Evolutionary conservation across 1,139 yeast genomes (phyloP).

Genomic region (Yamadazyma kanchanaburiensis): DNA sequence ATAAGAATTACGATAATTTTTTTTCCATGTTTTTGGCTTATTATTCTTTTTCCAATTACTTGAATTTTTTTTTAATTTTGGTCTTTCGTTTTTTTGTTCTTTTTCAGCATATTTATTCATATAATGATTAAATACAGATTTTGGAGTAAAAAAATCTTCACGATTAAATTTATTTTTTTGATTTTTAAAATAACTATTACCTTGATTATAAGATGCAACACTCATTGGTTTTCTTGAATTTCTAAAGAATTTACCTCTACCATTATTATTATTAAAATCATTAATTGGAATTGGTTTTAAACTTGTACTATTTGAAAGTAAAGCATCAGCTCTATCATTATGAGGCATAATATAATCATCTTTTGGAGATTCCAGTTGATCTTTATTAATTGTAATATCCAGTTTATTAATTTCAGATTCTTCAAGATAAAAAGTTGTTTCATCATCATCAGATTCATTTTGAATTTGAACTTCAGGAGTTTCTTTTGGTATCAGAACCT

Average conservation of each 20-base stretch:
- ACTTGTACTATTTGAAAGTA: slow-evolving; percentile 37
- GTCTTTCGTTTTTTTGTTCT: slow-evolving; percentile 11
- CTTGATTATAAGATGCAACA: slow-evolving; percentile 52
- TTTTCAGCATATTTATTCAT: slow-evolving; percentile 64
- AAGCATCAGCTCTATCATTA: slow-evolving; percentile 46
- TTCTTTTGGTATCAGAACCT: slow-evolving; percentile 5
- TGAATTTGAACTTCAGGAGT: slow-evolving; percentile 3
- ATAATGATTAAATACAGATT: slow-evolving; percentile 66
- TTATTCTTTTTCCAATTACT: slow-evolving; percentile 34
- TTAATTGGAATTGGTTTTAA: slow-evolving; percentile 44
- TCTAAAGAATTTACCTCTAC: slow-evolving; percentile 36
- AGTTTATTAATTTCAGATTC: slow-evolving; percentile 13
- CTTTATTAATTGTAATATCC: slow-evolving; percentile 8
- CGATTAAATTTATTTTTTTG: slow-evolving; percentile 44
- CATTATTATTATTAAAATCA: slow-evolving; percentile 11
- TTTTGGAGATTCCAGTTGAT: slow-evolving; percentile 4
- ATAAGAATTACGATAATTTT: slow-evolving; percentile 13
- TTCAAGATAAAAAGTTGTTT: slow-evolving; percentile 14
- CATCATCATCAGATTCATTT: slow-evolving; percentile 11
- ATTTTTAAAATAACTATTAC: slow-evolving; percentile 11
- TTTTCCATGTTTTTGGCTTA: slow-evolving; percentile 20
- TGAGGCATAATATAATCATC: slow-evolving; percentile 25
- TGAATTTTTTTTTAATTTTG: slow-evolving; percentile 12
- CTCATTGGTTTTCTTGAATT: slow-evolving; percentile 61
- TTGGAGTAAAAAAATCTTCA: slow-evolving; percentile 76